These are phyloP conservation scores for Metrosideros polymorpha DNA, from an alignment of 441 rosid genomes.

Conservation along the genomic window DNA sequence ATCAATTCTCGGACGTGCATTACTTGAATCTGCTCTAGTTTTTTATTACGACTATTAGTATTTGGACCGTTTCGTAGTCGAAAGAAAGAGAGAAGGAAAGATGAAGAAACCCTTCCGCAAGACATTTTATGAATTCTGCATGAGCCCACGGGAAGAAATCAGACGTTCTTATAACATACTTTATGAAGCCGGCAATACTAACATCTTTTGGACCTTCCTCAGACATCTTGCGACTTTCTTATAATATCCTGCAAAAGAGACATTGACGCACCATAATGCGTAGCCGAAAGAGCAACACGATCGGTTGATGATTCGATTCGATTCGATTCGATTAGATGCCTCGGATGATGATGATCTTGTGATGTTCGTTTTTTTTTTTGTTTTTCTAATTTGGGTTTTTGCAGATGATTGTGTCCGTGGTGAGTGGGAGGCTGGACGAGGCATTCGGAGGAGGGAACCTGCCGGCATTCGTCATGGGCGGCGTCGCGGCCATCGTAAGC, in stretches of 20 bases:
- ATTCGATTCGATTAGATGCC: not conserved
- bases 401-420: constrained; percentile 48
- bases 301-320: not conserved
- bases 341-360: not conserved
- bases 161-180: not conserved
- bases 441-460: constrained; percentile 59
- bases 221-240: not conserved
- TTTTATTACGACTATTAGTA: not conserved
- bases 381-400: not conserved
- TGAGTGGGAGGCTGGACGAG: constrained; percentile 41
- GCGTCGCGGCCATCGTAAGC: constrained; percentile 54
- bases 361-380: no score
- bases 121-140: not conserved
- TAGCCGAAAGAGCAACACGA: not conserved
- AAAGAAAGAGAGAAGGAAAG: not conserved
- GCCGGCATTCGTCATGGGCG: constrained; percentile 57
- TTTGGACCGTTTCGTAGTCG: not conserved
- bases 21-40: not conserved
- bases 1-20: not conserved
- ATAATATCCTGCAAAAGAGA: not conserved
- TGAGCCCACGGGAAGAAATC: not conserved
- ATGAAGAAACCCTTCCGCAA: not conserved
- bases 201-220: no score
- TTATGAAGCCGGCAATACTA: not conserved
- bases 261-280: not conserved